Evolutionary conservation across 2,329 filamentous ascomycete species (phyloP).

Genomic region (Decorospora gaudefroyi): DNA sequence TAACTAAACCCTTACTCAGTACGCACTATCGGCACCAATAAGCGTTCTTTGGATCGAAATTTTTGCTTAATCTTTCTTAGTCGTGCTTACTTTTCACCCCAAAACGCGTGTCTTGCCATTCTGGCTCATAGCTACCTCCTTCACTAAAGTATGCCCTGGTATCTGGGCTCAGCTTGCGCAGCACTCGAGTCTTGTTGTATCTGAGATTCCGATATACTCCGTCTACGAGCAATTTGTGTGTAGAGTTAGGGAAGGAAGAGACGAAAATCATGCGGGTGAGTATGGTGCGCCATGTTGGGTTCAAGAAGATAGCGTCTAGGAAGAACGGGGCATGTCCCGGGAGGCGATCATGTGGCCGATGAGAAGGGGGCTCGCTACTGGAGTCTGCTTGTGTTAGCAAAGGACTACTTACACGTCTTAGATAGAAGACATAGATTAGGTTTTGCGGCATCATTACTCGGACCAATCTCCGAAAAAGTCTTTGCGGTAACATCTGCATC

Average conservation of each 20-base stretch:
- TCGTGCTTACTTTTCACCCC: constrained; percentile 22
- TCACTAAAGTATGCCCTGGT: constrained; percentile 41
- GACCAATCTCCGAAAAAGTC: constrained; percentile 25
- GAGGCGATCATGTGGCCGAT: constrained; percentile 33
- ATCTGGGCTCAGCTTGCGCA: constrained; percentile 25
- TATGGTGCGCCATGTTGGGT: constrained; percentile 34
- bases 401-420: neutral
- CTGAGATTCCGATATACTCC: constrained; percentile 27
- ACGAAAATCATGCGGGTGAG: constrained; percentile 28
- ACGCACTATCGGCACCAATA: constrained; percentile 36
- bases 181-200: constrained; percentile 18
- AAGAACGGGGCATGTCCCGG: constrained; percentile 19
- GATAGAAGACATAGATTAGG: constrained; percentile 19
- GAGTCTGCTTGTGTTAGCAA: constrained; percentile 14
- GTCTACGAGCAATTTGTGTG: constrained; percentile 10
- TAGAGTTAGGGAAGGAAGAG: constrained; percentile 19
- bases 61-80: constrained; percentile 27
- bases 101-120: constrained; percentile 37
- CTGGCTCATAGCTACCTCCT: constrained; percentile 28
- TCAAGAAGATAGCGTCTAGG: constrained; percentile 22
- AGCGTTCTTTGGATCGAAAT: constrained; percentile 26
- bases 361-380: constrained; percentile 22
- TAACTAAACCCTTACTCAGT: constrained; percentile 32
- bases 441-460: constrained; percentile 12
- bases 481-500: constrained; percentile 19